phyloP scores from a whole-genome alignment of 306 rosid genomes.

The apple (Malus domestica) region DNA sequence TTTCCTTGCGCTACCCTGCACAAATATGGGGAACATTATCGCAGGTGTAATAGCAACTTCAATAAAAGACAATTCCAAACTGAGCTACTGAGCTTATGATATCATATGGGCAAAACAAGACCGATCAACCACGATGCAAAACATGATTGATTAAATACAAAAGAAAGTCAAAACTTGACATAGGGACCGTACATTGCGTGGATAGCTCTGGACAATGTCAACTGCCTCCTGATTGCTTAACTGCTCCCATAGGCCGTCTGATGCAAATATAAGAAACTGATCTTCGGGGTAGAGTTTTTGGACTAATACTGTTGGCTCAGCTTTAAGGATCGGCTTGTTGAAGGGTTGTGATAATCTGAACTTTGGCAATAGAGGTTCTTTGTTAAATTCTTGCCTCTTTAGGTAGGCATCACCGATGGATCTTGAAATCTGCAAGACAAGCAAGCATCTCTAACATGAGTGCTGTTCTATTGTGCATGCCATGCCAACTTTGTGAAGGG shows the following conservation, averaged over 20 bases:
- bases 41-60: background rate
- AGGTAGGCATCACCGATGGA: constrained; percentile 96
- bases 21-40: background rate
- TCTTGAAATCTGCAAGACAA: constrained; percentile 70
- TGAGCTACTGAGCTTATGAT: background rate
- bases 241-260: constrained; percentile 98
- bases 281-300: constrained; percentile 62
- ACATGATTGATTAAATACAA: background rate
- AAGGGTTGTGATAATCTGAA: constrained; percentile 72
- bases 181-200: constrained; percentile 63
- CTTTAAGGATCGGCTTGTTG: constrained; percentile 69
- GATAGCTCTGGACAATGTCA: constrained; percentile 62
- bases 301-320: constrained; percentile 70
- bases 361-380: constrained; percentile 67
- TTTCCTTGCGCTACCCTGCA: constrained; percentile 79
- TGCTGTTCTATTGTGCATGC: background rate
- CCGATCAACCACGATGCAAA: background rate
- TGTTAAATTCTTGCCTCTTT: constrained; percentile 72
- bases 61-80: background rate
- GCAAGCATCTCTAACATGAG: constrained; percentile 3
- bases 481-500: background rate
- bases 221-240: constrained; percentile 86
- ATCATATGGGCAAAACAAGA: background rate
- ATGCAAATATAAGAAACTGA: constrained; percentile 84
- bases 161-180: constrained; percentile 1